Conservation (phyloP, 768 basidiomycete species). For the Austroboletus festivus region DNA sequence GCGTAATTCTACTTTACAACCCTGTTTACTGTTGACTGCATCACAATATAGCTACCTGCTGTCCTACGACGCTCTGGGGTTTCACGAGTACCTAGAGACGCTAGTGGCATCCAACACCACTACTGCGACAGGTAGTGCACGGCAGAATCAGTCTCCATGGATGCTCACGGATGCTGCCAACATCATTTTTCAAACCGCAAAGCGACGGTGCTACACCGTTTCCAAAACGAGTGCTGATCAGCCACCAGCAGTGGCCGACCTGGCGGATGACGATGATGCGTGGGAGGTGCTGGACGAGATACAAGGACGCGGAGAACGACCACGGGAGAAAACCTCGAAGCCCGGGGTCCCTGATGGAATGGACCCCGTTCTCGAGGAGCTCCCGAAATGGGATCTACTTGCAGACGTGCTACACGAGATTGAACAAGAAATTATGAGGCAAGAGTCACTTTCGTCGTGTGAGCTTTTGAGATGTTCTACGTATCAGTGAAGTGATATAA, state of each 20-base stretch:
- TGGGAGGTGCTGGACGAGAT: slow-evolving; percentile 72
- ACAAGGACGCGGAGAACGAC: slow-evolving; percentile 9
- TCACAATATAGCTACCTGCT: slow-evolving; percentile 55
- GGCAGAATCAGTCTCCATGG: slow-evolving; percentile 80
- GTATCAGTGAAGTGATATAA: background rate
- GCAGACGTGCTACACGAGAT: slow-evolving; percentile 87
- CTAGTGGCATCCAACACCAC: slow-evolving; percentile 64
- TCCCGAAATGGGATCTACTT: slow-evolving; percentile 90
- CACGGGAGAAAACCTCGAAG: slow-evolving; percentile 10
- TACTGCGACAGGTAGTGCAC: slow-evolving; percentile 46
- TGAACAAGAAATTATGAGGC: slow-evolving; percentile 76
- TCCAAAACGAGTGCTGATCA: slow-evolving; percentile 27
- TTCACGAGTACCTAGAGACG: slow-evolving; percentile 89
- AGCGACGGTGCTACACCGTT: slow-evolving; percentile 74
- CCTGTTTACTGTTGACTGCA: background rate
- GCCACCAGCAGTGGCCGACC: slow-evolving; percentile 35
- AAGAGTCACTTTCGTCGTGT: slow-evolving; percentile 41
- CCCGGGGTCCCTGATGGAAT: slow-evolving; percentile 74
- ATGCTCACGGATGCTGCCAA: slow-evolving; percentile 91
- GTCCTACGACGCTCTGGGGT: slow-evolving; percentile 86
- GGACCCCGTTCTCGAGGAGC: slow-evolving; percentile 87
- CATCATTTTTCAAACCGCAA: slow-evolving; percentile 76
- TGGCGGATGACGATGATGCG: slow-evolving; percentile 64
- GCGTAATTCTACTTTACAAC: slow-evolving; percentile 24
- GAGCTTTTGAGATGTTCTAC: background rate